Conservation (phyloP, 2,329 filamentous ascomycete species). For the Arthrobotrys sphaeroides region DNA sequence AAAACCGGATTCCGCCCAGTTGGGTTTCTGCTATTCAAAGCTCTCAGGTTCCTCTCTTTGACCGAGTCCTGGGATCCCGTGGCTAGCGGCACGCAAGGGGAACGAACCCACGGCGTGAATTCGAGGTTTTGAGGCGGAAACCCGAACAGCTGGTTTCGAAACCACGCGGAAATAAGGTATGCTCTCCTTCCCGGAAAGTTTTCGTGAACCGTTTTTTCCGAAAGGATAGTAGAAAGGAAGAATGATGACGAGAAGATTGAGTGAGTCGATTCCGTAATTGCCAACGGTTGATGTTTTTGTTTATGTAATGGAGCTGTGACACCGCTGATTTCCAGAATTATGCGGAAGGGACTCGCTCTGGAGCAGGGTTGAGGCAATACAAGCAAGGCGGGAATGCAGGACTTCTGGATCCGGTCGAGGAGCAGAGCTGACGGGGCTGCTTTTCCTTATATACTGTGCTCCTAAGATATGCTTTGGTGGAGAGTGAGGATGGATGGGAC, state of each 20-base stretch:
- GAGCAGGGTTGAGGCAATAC: not conserved
- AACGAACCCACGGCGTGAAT: conserved; percentile 12
- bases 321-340: conserved; percentile 10
- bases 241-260: not conserved
- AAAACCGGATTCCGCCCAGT: not conserved
- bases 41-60: conserved; percentile 5
- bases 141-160: not conserved
- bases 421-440: not conserved
- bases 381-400: not conserved
- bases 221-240: not conserved
- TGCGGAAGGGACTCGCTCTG: conserved; percentile 1
- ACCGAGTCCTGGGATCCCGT: conserved; percentile 6
- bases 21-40: not conserved
- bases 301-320: conserved; percentile 11
- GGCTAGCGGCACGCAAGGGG: conserved; percentile 46
- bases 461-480: too few species aligned
- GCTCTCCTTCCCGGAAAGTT: not conserved
- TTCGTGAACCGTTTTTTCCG: not conserved
- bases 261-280: not conserved
- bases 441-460: not conserved
- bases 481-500: too few species aligned
- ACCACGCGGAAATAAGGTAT: not conserved
- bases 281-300: conserved; percentile 15
- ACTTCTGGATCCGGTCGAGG: not conserved
- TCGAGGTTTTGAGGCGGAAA: conserved; percentile 42